Evolutionary conservation across 2,329 filamentous ascomycete genomes (phyloP).

Genomic region (Coniella vitis): DNA sequence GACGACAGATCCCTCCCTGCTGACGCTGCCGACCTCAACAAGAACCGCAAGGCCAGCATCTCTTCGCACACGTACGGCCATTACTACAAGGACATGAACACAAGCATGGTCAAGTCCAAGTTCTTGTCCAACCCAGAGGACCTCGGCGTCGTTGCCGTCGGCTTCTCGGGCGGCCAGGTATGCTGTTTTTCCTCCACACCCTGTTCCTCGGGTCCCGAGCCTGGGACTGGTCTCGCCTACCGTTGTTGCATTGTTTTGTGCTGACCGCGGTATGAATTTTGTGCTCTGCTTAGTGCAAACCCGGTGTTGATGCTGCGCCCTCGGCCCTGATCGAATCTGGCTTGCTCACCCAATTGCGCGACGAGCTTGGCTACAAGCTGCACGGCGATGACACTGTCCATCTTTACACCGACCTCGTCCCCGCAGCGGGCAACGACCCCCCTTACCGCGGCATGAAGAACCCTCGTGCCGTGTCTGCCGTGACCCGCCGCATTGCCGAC

Average conservation of each 20-base stretch:
- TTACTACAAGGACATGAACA: conserved; percentile 35
- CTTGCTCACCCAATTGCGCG: conserved; percentile 72
- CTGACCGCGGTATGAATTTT: too few relatives aligned
- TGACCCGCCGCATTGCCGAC: conserved; percentile 69
- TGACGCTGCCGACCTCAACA: not conserved
- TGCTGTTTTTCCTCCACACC: conserved; percentile 22
- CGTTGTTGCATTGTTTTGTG: too few relatives aligned
- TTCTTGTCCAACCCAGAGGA: conserved; percentile 77
- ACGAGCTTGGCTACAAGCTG: conserved; percentile 84
- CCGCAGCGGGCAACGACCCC: conserved; percentile 54
- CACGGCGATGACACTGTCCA: conserved; percentile 79
- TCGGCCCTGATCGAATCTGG: conserved; percentile 83
- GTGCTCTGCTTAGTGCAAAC: conserved; percentile 60
- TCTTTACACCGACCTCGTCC: conserved; percentile 70
- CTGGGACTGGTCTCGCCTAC: too few relatives aligned
- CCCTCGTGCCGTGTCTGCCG: conserved; percentile 75
- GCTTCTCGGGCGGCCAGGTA: conserved; percentile 95
- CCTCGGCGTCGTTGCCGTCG: conserved; percentile 87
- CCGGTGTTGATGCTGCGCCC: conserved; percentile 85
- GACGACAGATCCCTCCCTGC: conserved; percentile 8
- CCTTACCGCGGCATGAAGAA: conserved; percentile 92
- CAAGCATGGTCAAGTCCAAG: conserved; percentile 52
- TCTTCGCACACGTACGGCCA: conserved; percentile 11
- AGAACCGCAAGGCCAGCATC: conserved; percentile 15
- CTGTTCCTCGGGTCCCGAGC: not conserved